phyloP scores from a whole-genome alignment of 805 yeast genomes.

The Tetrapisispora namnaoensis region DNA sequence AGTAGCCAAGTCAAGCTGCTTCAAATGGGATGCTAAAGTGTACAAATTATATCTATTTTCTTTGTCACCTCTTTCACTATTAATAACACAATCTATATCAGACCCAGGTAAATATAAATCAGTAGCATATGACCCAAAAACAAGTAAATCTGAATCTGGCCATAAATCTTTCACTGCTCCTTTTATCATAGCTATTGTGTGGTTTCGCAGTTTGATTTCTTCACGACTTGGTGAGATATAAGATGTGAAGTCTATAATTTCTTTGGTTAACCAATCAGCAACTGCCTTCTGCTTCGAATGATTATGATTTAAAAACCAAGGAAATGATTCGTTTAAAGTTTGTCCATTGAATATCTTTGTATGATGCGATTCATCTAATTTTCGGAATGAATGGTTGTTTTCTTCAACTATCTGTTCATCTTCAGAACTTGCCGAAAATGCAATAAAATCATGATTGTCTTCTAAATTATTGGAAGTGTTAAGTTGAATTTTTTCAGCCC shows the following conservation, averaged over 20 bases:
- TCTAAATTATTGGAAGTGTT: conserved; percentile 3
- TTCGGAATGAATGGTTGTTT: conserved; percentile 1
- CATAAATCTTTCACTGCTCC: conserved; percentile 46
- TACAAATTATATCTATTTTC: conserved; percentile 60
- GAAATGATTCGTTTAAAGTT: conserved; percentile 31
- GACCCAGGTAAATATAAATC: conserved; percentile 90
- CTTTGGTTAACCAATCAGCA: conserved; percentile 79
- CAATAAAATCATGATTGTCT: conserved; percentile 34
- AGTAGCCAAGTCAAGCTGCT: conserved; percentile 51
- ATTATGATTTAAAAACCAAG: conserved; percentile 74
- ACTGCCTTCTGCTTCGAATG: conserved; percentile 69
- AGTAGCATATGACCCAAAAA: conserved; percentile 92
- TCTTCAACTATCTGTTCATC: conserved; percentile 14
- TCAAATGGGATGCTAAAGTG: conserved; percentile 60
- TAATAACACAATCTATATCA: conserved; percentile 87
- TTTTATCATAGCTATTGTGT: conserved; percentile 52
- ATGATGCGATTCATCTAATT: neutral
- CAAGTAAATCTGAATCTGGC: conserved; percentile 71
- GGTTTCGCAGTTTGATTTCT: conserved; percentile 61
- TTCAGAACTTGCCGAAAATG: conserved; percentile 29
- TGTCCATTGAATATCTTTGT: conserved; percentile 1
- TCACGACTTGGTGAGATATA: conserved; percentile 76
- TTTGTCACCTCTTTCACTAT: conserved; percentile 47
- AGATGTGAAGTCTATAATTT: conserved; percentile 72
- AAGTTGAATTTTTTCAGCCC: neutral